Evolutionary conservation across 768 basidiomycete species (phyloP).

Genomic region (Brasilioporus rufonigricans): DNA sequence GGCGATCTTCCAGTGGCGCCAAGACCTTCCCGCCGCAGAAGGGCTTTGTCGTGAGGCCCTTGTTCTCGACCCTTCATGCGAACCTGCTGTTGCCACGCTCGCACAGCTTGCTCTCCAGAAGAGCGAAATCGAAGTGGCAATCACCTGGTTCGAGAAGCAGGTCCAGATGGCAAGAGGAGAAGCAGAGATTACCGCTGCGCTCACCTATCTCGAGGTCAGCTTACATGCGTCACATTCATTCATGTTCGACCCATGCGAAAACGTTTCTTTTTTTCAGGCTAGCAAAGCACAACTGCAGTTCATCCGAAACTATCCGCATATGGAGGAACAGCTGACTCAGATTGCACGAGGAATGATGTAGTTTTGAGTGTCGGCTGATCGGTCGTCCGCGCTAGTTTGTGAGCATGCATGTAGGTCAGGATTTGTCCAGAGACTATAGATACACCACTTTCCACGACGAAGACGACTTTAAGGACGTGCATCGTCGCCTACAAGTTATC

Average conservation of each 20-base stretch:
- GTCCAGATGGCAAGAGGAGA: constrained; percentile 87
- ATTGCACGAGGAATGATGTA: constrained; percentile 43
- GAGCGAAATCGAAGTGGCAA: constrained; percentile 81
- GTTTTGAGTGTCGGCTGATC: constrained; percentile 1
- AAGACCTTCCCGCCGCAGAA: constrained; percentile 82
- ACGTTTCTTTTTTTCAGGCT: constrained; percentile 49
- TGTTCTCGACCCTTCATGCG: constrained; percentile 86
- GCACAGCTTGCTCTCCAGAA: constrained; percentile 93
- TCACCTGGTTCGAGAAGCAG: constrained; percentile 83
- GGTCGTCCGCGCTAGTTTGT: neutral
- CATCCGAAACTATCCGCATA: constrained; percentile 76
- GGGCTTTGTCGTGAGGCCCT: constrained; percentile 86
- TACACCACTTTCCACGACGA: neutral
- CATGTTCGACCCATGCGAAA: neutral
- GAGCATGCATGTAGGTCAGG: constrained; percentile 12
- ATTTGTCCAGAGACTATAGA: constrained; percentile 20
- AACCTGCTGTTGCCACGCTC: constrained; percentile 93
- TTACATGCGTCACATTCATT: neutral
- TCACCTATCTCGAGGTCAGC: constrained; percentile 78
- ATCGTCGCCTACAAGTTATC: constrained; percentile 5
- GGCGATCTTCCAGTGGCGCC: constrained; percentile 92
- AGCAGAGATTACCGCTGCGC: constrained; percentile 74
- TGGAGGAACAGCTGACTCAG: constrained; percentile 65
- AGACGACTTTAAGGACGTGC: neutral
- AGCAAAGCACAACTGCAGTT: constrained; percentile 82